Percentiles rank a stretch among this genome's conserved stretches.
These are phyloP conservation scores for Rhodotorula kratochvilovae DNA, from an alignment of 768 basidiomycete genomes.

Conservation along the genomic window DNA sequence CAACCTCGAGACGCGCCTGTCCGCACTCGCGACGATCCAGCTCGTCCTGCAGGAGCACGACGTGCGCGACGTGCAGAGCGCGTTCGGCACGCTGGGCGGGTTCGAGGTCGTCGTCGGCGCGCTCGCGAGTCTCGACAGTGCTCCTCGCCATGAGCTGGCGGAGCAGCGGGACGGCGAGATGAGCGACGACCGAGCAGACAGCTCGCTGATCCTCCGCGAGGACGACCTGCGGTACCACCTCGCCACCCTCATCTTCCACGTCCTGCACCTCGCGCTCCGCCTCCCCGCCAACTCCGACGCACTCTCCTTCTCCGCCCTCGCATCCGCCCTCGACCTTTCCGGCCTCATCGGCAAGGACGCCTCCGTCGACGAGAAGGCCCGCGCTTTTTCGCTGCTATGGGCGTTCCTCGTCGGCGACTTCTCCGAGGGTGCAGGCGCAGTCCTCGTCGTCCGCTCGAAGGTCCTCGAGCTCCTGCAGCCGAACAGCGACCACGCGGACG, in stretches of 20 bases:
- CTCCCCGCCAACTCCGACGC: neutral
- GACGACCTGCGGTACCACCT: constrained; percentile 12
- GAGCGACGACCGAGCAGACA: fast-evolving
- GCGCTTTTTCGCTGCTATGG: constrained; percentile 9
- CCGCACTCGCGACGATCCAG: neutral
- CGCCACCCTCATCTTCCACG: constrained; percentile 6
- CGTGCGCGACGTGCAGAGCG: neutral
- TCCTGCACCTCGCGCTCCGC: constrained; percentile 5
- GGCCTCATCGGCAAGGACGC: neutral
- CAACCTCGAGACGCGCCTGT: neutral
- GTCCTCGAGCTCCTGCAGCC: neutral
- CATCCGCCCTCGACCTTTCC: constrained; percentile 8
- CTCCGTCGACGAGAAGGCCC: neutral
- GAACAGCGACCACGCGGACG: no score
- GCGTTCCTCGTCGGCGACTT: constrained; percentile 17
- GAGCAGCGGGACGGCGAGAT: neutral
- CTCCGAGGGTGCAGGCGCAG: neutral
- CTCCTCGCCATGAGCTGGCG: neutral
- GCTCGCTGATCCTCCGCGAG: neutral
- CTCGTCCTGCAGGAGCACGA: neutral
- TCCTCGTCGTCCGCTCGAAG: constrained; percentile 3
- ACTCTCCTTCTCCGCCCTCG: neutral
- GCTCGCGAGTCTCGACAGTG: constrained; percentile 1
- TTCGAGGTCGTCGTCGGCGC: constrained; percentile 9
- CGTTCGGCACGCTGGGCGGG: neutral